Evolutionary conservation across 352 stramenopile species (phyloP), one percentile per base, ranked within the genome.

Genomic region (Pythium rhizo-oryzae): DNA sequence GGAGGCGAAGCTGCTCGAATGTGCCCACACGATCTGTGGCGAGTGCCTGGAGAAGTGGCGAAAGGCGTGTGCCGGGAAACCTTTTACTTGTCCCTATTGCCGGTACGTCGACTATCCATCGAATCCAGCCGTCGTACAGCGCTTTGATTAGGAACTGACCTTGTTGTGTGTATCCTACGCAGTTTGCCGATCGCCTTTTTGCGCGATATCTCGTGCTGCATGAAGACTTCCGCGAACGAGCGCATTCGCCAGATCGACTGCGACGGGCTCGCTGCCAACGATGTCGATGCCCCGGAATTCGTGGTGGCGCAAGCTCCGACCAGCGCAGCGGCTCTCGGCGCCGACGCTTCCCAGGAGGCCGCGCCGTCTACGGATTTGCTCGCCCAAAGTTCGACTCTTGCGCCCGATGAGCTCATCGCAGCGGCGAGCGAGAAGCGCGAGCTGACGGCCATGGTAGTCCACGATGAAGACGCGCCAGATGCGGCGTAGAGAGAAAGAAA

Each of bases 1-100:
- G 13, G n/a, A 13, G 18, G 41, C 63, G 28, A 69, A 62, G 67
- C 28, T 75, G 21, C 49, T 75, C 24, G 33, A 71, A 33, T 75
- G 69, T 19, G 65, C 62, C 30, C 69, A 75, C 39, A 35, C 58
- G 0, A 23, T 67, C 6, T 75, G 69, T 28, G 49, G 25, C 7
- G 35, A 1, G 3, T 75, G 69, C 49, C 54, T 66, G 8, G 37
- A 33, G 23, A 58, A 39, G 11, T n/a, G 70, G 3, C 21, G 8
- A 33, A 33, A 33, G 28, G 28, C 11, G 43, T 8, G 13, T 44
- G 46, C 13, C 6, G 33, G 23, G 28, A 33, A 33, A 33, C 28
- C 2, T 33, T 33, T 2, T 6, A 33, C 3, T 33, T 75, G 69
- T 37, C 69, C 69, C 19, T 75, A 50, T 35, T 75, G 69, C 28